Base-by-base conservation (phyloP, 768 basidiomycete genomes). In the Gymnopilus dilepis region DNA sequence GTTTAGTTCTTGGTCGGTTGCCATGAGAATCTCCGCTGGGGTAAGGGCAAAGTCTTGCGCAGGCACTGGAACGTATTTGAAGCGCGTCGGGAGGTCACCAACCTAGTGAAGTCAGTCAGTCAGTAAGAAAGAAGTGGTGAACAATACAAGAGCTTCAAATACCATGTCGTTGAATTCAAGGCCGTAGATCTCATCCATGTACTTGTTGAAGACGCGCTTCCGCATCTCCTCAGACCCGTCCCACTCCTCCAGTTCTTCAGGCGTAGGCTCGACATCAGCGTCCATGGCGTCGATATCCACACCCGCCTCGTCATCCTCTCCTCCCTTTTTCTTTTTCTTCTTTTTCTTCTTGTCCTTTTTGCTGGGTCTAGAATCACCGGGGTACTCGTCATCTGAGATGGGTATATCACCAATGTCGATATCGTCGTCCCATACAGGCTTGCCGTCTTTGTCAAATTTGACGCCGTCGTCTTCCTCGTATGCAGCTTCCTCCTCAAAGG, bases 161-260 rank as follows among this genome's bases (percentile, higher is more conserved):
- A 95, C 96, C 80, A 98, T 85, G 69, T 97, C 96, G 73, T 98
- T 98, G 78, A 98, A 97, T 62, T 98, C 97, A 17, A 99, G 81
- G 34, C 82, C 88, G 72, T 95, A 90, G 41, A 99, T 80, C 73
- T 95, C 92, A 62, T 95, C 91, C 91, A 98, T 91, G 69, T 96
- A 94, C 69, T 93, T 82, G 56, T 96, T 87, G 60, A 95, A 73
- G 68, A 90, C 90, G 53, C 82, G 80, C 74, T 95, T 94, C 56
- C 92, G 84, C 86, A 92, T 93, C 69, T 92, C 92, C 70, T 96
- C 92, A n/a, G 92, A 94, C 1, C 91, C 92, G 67, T 88, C 88
- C 89, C 91, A 92, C 63, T 92, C 91, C 19, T 86, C 87, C 5
- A 84, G 86, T 37, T 84, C 78, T 15, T 71, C 73, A 12, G 53